Conservation (phyloP, 148 eudicot genomes). For the Nepenthes gracilis region DNA sequence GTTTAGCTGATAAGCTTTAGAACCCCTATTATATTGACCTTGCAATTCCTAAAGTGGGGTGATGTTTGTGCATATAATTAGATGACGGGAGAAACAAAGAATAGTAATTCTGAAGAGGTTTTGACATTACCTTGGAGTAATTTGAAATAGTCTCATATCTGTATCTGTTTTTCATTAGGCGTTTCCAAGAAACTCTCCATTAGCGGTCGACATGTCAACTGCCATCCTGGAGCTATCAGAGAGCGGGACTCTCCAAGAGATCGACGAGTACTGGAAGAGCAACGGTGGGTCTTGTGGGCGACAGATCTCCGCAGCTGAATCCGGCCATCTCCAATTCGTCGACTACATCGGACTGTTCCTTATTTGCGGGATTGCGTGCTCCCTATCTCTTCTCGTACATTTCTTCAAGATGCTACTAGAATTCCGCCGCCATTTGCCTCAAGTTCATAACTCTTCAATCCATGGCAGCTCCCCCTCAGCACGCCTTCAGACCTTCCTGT, state of each 20-base stretch:
- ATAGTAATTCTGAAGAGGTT: no score
- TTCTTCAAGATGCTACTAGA: conserved; percentile 14
- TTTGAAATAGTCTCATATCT: background rate
- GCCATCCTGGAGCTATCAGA: conserved; percentile 27
- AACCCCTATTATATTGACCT: no score
- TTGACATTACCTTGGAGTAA: no score
- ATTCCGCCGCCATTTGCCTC: conserved; percentile 8
- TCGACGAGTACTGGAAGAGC: conserved; percentile 15
- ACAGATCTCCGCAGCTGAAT: background rate
- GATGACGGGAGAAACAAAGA: no score
- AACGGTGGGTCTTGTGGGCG: conserved; percentile 5
- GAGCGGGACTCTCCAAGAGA: conserved; percentile 19
- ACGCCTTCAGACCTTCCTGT: conserved; percentile 20
- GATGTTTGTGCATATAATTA: no score
- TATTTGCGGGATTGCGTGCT: conserved; percentile 9
- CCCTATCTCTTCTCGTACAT: conserved; percentile 18
- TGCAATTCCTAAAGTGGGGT: no score
- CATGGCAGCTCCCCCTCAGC: conserved; percentile 15
- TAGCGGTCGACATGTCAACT: conserved; percentile 32
- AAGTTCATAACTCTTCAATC: conserved; percentile 6
- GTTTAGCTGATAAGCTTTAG: no score
- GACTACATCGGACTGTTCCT: conserved; percentile 20
- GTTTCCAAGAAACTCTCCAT: conserved; percentile 30
- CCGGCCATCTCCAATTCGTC: conserved; percentile 18
- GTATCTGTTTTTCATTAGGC: conserved; percentile 11